phyloP scores from a whole-genome alignment of 441 rosid genomes.

The Populus hybrid region DNA sequence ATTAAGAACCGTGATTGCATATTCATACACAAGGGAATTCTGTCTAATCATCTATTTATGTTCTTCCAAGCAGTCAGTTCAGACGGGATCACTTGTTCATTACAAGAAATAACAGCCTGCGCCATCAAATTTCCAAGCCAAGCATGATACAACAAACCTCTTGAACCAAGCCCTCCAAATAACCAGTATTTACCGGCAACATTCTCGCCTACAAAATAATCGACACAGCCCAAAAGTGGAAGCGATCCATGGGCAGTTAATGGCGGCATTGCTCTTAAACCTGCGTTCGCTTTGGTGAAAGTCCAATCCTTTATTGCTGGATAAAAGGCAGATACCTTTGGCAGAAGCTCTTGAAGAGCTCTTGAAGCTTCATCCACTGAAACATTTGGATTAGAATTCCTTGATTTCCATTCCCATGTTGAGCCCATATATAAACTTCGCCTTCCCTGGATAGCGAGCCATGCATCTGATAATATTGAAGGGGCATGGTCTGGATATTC shows the following conservation, averaged over 20 bases:
- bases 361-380: conserved; percentile 65
- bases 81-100: conserved; percentile 58
- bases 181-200: conserved; percentile 60
- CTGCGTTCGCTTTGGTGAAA: conserved; percentile 67
- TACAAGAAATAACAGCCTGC: conserved; percentile 54
- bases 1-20: neutral
- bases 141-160: conserved; percentile 82
- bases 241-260: conserved; percentile 69
- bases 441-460: conserved; percentile 79
- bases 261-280: conserved; percentile 93
- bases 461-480: conserved; percentile 79
- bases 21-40: neutral
- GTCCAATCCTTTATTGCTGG: conserved; percentile 69
- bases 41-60: conserved; percentile 12
- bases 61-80: conserved; percentile 77
- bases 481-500: conserved; percentile 64
- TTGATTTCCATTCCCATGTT: conserved; percentile 91
- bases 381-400: conserved; percentile 56
- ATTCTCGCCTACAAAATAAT: conserved; percentile 42
- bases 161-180: conserved; percentile 84
- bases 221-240: conserved; percentile 74
- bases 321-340: conserved; percentile 64
- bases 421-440: conserved; percentile 68
- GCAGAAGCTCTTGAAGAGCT: conserved; percentile 75
- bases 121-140: conserved; percentile 76